Base-by-base conservation (phyloP, 768 basidiomycete species). In the Lyophyllum atratum region DNA sequence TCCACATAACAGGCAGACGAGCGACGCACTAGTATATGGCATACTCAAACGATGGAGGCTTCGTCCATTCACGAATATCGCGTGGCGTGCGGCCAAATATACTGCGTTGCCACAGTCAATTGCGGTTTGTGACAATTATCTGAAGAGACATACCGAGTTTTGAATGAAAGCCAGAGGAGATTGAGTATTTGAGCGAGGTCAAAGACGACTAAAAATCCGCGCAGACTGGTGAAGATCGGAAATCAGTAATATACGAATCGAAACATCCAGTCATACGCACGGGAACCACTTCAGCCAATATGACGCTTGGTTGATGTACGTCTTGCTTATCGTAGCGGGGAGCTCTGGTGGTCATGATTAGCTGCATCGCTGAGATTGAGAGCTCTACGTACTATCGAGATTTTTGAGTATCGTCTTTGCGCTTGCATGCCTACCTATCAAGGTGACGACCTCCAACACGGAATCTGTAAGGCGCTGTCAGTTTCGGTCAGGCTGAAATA, bases 181-280 rank as follows among this genome's bases (percentile, higher is more conserved):
- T 95, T 96, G 73, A 98, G 72, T 50, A 98, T 84, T 72, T 98
- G 96, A 5, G 95, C 95, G 19, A 98, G 77, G 69, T 98, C 96
- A 68, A 98, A 98, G 50, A 96, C 77, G 15, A 85, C 89, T 34
- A 97, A 81, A 82, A 96, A 96, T 24, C 95, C 96, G 67, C 95
- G 92, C 31, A 97, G 39, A 11, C 37, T 42, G 14, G 12, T n/a
- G 19, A 19, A 48, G 28, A 26, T 25, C 22, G 34, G 5, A 34
- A 39, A 29, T 17, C 31, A 54, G 45, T 9, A 48, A 3, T 26
- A 47, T 9, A 9, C 1, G 47, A 19, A 11, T 28, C 8, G 28
- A 8, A 17, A 19, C 24, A 48, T n/a, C 7, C 1, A 19, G 25
- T n/a, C 10, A 12, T 26, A 77, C 88, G 21, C 69, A 92, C 87